Evolutionary conservation across 306 rosid species (phyloP), one percentile per base, ranked within the genome.

Genomic region (Datisca glomerata): DNA sequence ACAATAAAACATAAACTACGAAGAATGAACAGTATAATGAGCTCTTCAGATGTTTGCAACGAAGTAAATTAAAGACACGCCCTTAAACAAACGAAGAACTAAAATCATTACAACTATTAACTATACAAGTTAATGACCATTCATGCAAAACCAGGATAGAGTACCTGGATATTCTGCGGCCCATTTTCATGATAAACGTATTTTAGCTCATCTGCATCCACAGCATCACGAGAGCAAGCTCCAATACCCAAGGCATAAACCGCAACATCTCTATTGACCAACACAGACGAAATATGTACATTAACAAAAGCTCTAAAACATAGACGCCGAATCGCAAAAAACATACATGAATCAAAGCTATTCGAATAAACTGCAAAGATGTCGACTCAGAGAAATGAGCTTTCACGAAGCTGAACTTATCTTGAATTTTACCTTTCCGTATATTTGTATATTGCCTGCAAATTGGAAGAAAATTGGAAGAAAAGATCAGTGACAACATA

Each of bases 211-310:
- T 75, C 93, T 3, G 49, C 51, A 38, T 89, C 95, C 25, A 80
- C 78, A 11, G 98, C 91, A 56, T 89, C 65, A 22, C 47, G 57
- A 8, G 72, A 72, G 53, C 95, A 80, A 7, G 77, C 93, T 48
- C 98, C 98, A 23, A 84, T 52, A 12, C 95, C 95, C 57, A 89
- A 59, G 17, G 98, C 93, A 66, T 89, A 89, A 47, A 80, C 49
- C 25, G 75, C 85, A 19, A 65, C 84, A 80, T 89, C 98, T 62
- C 98, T 89, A 77, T 41, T 27, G 29, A 34, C 18, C 34, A 24
- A 18, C 17, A 22, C 35, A 29, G 9, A 45, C 13, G 22, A 42
- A 15, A 17, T 2, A 38, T 37, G 7, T 20, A 13, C 24, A 53
- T 24, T 7, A 41, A 52, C 35, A 35, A 6, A 42, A 41, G 4